A percentile compares a stretch with the other conserved stretches of the same genome.
Conservation (phyloP, 1,284 basidiomycete species). For the Moesziomyces sp. region DNA sequence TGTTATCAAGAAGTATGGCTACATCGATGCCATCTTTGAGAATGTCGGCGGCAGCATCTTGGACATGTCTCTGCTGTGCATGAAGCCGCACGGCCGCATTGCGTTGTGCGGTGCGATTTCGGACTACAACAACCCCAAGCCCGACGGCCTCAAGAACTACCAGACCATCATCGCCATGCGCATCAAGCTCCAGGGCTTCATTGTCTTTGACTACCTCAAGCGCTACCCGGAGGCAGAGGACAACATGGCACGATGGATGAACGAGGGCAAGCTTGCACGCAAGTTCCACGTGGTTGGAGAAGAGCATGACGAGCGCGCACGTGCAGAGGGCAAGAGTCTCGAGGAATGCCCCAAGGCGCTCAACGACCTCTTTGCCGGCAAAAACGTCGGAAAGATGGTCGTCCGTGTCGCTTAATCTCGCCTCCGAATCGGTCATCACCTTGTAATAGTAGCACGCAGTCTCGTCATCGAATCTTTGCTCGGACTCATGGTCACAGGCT, state of each 20-base stretch:
- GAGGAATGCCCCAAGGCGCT: conserved; percentile 43
- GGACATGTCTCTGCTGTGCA: conserved; percentile 67
- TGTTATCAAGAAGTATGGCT: conserved; percentile 65
- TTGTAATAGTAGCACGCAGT: conserved; percentile 9
- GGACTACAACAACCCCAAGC: conserved; percentile 67
- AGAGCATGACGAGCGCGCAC: conserved; percentile 30
- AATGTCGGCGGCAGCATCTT: conserved; percentile 56
- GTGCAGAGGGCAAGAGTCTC: conserved; percentile 23
- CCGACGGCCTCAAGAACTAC: conserved; percentile 68
- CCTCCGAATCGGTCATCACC: not conserved
- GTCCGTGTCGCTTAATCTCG: conserved; percentile 30
- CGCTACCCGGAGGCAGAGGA: conserved; percentile 50
- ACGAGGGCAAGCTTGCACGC: conserved; percentile 79
- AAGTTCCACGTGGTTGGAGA: conserved; percentile 68
- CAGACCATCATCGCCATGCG: conserved; percentile 78
- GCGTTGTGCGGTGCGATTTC: conserved; percentile 80
- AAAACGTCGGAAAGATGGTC: conserved; percentile 57
- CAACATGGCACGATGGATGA: conserved; percentile 72
- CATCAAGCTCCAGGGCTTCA: conserved; percentile 82
- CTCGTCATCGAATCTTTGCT: not conserved
- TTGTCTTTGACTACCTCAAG: conserved; percentile 45
- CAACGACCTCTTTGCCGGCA: conserved; percentile 54
- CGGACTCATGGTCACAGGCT: not conserved
- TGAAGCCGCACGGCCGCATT: conserved; percentile 82
- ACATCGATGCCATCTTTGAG: conserved; percentile 54